Evolutionary conservation across 148 eudicot genomes (phyloP).

Genomic region (Chenopodium quinoa): DNA sequence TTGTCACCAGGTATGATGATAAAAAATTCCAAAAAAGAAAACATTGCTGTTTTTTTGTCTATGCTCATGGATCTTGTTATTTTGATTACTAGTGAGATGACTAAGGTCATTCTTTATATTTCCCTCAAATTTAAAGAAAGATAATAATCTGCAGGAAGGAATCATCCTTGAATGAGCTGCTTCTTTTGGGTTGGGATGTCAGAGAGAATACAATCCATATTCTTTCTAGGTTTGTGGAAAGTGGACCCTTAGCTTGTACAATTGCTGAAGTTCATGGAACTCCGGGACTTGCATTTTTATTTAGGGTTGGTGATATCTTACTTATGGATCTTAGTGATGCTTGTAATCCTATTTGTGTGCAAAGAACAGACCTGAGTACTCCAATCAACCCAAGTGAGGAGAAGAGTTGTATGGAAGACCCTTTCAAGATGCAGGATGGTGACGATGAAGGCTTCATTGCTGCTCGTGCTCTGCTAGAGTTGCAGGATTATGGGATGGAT

Average conservation of each 20-base stretch:
- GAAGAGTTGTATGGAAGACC: constrained; percentile 51
- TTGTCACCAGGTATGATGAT: constrained; percentile 70
- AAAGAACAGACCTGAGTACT: constrained; percentile 51
- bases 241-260: constrained; percentile 72
- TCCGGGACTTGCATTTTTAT: constrained; percentile 73
- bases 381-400: constrained; percentile 52
- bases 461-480: constrained; percentile 89
- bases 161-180: constrained; percentile 66
- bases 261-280: constrained; percentile 77
- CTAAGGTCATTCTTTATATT: constrained; percentile 11
- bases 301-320: constrained; percentile 79
- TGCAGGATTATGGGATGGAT: constrained; percentile 58
- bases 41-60: not conserved
- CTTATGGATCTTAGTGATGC: constrained; percentile 85
- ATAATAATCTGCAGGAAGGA: constrained; percentile 53
- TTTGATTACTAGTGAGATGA: constrained; percentile 15
- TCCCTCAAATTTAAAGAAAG: not conserved
- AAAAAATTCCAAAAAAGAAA: not conserved
- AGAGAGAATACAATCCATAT: constrained; percentile 52
- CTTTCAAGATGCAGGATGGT: constrained; percentile 63
- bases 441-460: constrained; percentile 94
- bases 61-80: constrained; percentile 7
- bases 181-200: constrained; percentile 75
- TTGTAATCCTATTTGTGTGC: constrained; percentile 66
- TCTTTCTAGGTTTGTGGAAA: constrained; percentile 68